These are phyloP conservation scores for Pelargonium cotyledonis DNA, from an alignment of 441 rosid species.

Conservation along the genomic window DNA sequence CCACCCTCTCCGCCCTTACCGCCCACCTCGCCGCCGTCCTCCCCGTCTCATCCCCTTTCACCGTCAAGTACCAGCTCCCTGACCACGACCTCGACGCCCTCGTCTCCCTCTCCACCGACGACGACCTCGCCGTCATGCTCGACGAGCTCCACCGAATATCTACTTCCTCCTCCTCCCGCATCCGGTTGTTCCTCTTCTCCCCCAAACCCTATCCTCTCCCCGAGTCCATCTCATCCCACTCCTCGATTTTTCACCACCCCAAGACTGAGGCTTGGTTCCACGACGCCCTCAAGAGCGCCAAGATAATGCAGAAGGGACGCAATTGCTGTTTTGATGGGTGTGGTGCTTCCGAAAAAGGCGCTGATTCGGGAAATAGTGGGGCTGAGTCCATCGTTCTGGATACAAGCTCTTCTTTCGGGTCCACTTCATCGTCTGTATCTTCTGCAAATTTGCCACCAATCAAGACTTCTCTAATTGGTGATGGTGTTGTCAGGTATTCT, in stretches of 20 bases:
- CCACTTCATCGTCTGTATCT: constrained; percentile 62
- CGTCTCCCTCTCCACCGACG: constrained; percentile 51
- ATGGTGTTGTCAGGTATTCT: too few species aligned
- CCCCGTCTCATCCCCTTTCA: constrained; percentile 55
- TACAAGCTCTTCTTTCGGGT: constrained; percentile 73
- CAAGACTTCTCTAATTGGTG: constrained; percentile 8
- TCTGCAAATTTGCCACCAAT: constrained; percentile 47
- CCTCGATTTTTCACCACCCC: constrained; percentile 36
- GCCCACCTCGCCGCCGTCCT: constrained; percentile 57
- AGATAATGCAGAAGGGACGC: constrained; percentile 41
- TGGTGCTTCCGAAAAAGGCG: too few species aligned
- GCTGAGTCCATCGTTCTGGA: constrained; percentile 56
- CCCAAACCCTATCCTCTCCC: constrained; percentile 13
- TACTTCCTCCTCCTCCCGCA: constrained; percentile 38
- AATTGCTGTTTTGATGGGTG: constrained; percentile 17
- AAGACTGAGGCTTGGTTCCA: constrained; percentile 72
- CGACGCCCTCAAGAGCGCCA: constrained; percentile 62
- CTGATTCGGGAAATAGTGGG: too few species aligned
- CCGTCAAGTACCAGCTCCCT: constrained; percentile 70
- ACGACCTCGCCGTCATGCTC: constrained; percentile 53
- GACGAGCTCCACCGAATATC: constrained; percentile 48
- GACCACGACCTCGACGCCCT: constrained; percentile 57
- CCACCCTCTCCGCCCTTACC: constrained; percentile 48
- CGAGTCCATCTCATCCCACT: neutral
- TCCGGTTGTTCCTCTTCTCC: constrained; percentile 54